phyloP scores from a whole-genome alignment of 2,329 filamentous ascomycete genomes.

The Leptographium wingfieldii region DNA sequence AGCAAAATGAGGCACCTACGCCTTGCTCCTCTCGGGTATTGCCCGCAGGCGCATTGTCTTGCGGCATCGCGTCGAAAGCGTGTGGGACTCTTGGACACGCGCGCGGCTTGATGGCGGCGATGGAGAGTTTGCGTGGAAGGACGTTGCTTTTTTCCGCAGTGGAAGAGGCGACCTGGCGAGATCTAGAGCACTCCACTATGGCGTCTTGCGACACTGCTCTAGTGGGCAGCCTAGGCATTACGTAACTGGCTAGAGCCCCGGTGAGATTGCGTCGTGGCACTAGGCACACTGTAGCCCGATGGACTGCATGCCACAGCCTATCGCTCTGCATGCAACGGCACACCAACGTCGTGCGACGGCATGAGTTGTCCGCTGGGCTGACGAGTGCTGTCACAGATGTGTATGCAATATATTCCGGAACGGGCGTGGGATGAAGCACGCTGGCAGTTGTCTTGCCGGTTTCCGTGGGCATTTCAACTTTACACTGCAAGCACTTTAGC shows the following conservation, averaged over 20 bases:
- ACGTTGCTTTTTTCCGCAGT: not conserved
- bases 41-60: slow-evolving; percentile 7
- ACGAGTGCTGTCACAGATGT: no score
- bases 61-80: slow-evolving; percentile 5
- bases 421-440: no score
- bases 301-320: no score
- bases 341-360: no score
- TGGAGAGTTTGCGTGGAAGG: not conserved
- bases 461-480: no score
- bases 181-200: not conserved
- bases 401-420: no score
- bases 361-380: no score
- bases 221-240: not conserved
- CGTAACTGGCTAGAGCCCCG: not conserved
- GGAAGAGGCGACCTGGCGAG: not conserved
- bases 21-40: slow-evolving; percentile 7
- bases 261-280: no score
- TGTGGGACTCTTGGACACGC: not conserved
- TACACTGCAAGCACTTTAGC: no score
- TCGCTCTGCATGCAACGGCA: no score
- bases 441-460: no score
- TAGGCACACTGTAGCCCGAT: no score
- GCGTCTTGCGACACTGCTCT: not conserved
- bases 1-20: not conserved
- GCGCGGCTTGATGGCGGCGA: not conserved